These are phyloP conservation scores for Mycothermus thermophilus DNA, from an alignment of 495 filamentous ascomycete genomes.

Conservation along the genomic window DNA sequence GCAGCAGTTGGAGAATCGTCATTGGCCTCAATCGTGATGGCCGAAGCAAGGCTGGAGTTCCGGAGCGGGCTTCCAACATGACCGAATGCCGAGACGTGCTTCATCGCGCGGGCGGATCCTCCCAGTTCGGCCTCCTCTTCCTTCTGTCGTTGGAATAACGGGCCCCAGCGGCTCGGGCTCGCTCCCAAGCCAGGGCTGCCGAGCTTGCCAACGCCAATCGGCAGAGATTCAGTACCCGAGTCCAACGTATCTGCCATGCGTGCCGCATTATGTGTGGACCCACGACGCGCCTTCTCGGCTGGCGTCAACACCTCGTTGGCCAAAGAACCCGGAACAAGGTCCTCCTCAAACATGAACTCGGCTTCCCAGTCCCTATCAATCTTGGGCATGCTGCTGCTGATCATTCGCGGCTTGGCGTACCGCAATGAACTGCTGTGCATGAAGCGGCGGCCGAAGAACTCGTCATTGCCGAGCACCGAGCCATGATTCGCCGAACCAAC, in stretches of 20 bases:
- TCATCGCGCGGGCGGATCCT: constrained; percentile 19
- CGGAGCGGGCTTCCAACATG: constrained; percentile 91
- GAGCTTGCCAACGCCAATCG: constrained; percentile 46
- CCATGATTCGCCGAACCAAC: constrained; percentile 27
- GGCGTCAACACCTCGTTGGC: constrained; percentile 79
- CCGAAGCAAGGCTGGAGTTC: constrained; percentile 59
- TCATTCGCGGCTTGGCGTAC: constrained; percentile 54
- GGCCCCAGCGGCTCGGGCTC: constrained; percentile 77
- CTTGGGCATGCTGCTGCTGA: constrained; percentile 68
- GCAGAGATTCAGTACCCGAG: constrained; percentile 18
- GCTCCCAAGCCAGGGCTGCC: constrained; percentile 61
- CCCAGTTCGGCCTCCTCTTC: constrained; percentile 47
- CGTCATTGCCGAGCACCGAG: constrained; percentile 39
- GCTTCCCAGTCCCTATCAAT: constrained; percentile 66
- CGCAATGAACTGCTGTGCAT: constrained; percentile 66
- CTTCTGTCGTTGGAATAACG: constrained; percentile 62
- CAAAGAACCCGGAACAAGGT: constrained; percentile 73
- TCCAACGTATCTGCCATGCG: constrained; percentile 42
- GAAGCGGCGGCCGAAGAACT: constrained; percentile 54
- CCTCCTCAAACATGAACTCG: constrained; percentile 83
- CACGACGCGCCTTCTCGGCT: constrained; percentile 71
- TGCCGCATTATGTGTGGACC: constrained; percentile 38
- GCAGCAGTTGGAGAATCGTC: constrained; percentile 12
- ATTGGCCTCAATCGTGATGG: constrained; percentile 47
- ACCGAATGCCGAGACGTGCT: constrained; percentile 47